Conservation (phyloP, 306 rosid species). For the Oxytropis ochrocephala region DNA sequence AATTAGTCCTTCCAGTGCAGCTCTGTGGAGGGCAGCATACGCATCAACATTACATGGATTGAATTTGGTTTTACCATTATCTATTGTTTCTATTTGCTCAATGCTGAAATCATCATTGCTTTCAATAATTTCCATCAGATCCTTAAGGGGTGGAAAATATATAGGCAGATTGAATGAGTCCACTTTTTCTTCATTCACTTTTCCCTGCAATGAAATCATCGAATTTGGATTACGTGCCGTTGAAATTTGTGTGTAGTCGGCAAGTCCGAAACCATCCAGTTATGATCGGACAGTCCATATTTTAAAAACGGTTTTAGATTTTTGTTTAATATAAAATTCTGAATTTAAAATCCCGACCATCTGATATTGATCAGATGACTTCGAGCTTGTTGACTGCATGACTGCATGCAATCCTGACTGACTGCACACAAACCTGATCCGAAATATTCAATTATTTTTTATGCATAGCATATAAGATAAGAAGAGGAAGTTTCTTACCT, state of each 20-base stretch:
- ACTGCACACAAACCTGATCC: background rate
- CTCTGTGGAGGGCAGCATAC: conserved; percentile 6
- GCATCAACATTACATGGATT: background rate
- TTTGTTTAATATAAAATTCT: too few species aligned
- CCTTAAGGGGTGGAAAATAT: conserved; percentile 6
- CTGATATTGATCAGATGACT: too few species aligned
- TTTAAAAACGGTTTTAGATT: too few species aligned
- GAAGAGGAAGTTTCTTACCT: conserved; percentile 7
- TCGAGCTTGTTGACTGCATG: too few species aligned
- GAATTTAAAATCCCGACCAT: too few species aligned
- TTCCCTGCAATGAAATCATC: conserved; percentile 13
- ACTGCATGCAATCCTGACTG: too few species aligned
- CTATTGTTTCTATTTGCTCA: conserved; percentile 5
- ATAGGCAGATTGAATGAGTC: conserved; percentile 29
- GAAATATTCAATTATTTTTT: background rate
- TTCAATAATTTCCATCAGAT: conserved; percentile 14
- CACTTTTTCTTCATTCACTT: conserved; percentile 27
- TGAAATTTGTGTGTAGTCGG: too few species aligned
- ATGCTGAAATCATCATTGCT: conserved; percentile 21
- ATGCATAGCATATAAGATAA: background rate
- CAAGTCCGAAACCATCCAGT: too few species aligned
- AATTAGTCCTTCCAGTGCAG: conserved; percentile 12
- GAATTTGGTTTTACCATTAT: background rate
- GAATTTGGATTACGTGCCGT: too few species aligned
- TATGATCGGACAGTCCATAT: too few species aligned